Base-by-base conservation (phyloP, 1,139 yeast species). In the Pichia sp. region DNA sequence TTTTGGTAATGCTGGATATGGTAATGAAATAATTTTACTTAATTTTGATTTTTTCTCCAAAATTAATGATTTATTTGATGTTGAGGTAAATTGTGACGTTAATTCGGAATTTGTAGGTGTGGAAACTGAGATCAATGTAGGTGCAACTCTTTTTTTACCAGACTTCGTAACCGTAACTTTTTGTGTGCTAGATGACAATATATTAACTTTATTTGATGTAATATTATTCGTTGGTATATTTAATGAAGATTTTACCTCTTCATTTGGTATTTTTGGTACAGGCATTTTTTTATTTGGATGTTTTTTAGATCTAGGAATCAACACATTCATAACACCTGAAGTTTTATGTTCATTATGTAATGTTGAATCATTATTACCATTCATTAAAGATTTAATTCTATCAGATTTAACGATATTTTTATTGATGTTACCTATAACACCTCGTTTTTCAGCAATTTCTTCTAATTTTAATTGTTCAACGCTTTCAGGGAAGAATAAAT, bases 121-220 rank as follows among this genome's bases (percentile, higher is more conserved):
- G 11, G 66, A 56, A 11, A 71, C 55, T 1, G 80, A 67, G 2
- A 90, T 74, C n/a, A 90, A 67, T 44, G 82, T 72, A 1, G 98
- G 97, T 0, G 95, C 79, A 2, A 92, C 92, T 51, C 97, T 69
- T 55, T 89, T 89, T 58, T 81, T 83, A 12, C 97, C 97, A 37
- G 83, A 78, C 57, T 84, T 85, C 7, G 84, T 80, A 23, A 82
- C 69, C 2, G 85, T 75, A 3, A 81, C 70, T 45, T 73, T 72
- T 53, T 76, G 80, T 16, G 62, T 55, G 20, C 50, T 36, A 10
- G 52, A 34, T 4, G 59, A 50, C 2, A 62, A 53, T 10, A 45
- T 32, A 48, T 56, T 51, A 7, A 48, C 42, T 22, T 56, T 48
- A 38, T 29, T 49, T 47, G 39, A 35, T 20, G 20, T 4, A 23